phyloP scores from a whole-genome alignment of 1,284 basidiomycete genomes.

The Apiotrichum laibachii region DNA sequence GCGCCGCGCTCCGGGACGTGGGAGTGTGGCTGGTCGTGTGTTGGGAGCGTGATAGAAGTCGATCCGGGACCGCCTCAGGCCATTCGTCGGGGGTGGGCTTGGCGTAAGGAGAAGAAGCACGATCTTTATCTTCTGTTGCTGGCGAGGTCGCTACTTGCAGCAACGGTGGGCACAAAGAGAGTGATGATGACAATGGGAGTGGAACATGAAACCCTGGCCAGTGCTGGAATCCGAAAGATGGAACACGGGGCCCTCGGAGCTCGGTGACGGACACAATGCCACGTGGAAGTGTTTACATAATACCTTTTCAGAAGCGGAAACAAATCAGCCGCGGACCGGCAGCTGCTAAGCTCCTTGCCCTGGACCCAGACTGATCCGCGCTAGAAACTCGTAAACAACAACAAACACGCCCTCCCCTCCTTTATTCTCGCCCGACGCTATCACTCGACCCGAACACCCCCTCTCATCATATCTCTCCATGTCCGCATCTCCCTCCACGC shows the following conservation, averaged over 20 bases:
- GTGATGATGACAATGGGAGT: too few species aligned
- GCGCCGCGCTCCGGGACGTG: background rate
- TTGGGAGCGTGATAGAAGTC: background rate
- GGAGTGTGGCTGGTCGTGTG: background rate
- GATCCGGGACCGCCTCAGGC: too few species aligned
- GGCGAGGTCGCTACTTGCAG: too few species aligned
- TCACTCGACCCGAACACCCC: background rate
- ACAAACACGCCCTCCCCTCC: background rate
- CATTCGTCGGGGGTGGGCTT: too few species aligned
- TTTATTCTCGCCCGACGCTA: background rate
- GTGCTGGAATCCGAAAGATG: too few species aligned
- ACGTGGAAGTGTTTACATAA: background rate
- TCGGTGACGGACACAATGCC: background rate
- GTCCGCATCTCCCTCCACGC: constrained; percentile 12
- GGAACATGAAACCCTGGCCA: too few species aligned
- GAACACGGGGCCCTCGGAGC: too few species aligned
- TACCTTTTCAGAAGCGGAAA: background rate
- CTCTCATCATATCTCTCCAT: background rate
- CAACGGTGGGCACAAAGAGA: too few species aligned
- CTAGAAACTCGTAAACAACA: background rate
- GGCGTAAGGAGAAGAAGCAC: too few species aligned
- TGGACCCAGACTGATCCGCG: background rate
- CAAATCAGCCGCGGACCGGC: constrained; percentile 5
- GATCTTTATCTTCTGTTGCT: too few species aligned
- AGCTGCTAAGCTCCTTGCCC: background rate